These are phyloP conservation scores for Monilinia vaccinii-corymbosi DNA, from an alignment of 2,329 filamentous ascomycete genomes.

Conservation along the genomic window DNA sequence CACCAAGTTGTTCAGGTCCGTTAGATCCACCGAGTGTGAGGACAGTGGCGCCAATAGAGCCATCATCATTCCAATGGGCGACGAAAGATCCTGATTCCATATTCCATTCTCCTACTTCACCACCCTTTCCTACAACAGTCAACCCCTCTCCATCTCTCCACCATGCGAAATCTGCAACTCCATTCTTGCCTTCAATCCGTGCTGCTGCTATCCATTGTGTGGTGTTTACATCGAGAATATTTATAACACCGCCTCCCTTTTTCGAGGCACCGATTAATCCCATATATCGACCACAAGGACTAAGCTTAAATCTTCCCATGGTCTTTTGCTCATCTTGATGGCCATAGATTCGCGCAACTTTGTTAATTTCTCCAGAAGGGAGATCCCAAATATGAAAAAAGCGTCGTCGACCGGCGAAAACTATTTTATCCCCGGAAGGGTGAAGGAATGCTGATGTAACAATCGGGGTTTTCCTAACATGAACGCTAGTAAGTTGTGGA, in stretches of 20 bases:
- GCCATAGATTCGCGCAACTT: constrained; percentile 66
- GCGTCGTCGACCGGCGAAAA: constrained; percentile 77
- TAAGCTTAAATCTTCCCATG: constrained; percentile 86
- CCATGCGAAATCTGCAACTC: constrained; percentile 88
- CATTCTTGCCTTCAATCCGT: constrained; percentile 70
- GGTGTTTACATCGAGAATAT: constrained; percentile 69
- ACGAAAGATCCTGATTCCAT: constrained; percentile 59
- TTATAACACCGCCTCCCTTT: constrained; percentile 83
- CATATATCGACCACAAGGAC: constrained; percentile 79
- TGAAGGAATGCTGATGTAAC: constrained; percentile 73
- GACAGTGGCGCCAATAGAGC: constrained; percentile 75
- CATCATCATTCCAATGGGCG: constrained; percentile 82
- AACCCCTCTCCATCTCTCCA: constrained; percentile 79
- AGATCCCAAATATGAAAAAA: constrained; percentile 97
- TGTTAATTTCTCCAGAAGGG: constrained; percentile 69
- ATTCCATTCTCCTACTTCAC: constrained; percentile 85
- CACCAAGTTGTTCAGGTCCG: constrained; percentile 53
- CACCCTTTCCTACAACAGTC: constrained; percentile 74
- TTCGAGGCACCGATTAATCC: constrained; percentile 69
- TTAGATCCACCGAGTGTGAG: constrained; percentile 65
- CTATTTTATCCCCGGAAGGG: constrained; percentile 65
- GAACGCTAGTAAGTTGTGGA: constrained; percentile 81
- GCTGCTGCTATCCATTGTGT: constrained; percentile 83
- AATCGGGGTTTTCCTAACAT: constrained; percentile 76
- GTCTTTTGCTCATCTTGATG: constrained; percentile 74